Percentiles rank a stretch among this genome's conserved stretches.
Conservation (phyloP, 352 stramenopile genomes). For the Pythium brassicae region DNA sequence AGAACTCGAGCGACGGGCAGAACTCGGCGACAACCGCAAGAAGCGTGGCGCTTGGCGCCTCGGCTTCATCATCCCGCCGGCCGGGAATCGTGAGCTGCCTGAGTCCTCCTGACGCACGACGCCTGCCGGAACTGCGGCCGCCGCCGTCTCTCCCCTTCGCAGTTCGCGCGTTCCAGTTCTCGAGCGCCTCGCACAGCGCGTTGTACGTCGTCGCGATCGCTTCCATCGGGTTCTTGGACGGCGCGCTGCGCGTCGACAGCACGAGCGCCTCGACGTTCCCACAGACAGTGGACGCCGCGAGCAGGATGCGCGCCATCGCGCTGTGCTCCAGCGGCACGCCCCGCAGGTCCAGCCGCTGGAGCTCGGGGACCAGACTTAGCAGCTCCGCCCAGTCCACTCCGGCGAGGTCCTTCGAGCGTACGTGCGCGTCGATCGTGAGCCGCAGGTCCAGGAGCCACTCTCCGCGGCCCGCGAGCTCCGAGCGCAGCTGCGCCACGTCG, state of each 20-base stretch:
- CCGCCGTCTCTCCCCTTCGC: too few species aligned
- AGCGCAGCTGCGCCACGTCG: neutral
- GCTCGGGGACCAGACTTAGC: slow-evolving; percentile 5
- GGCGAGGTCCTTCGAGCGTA: slow-evolving; percentile 5
- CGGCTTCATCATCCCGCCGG: slow-evolving; percentile 9
- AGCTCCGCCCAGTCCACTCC: slow-evolving; percentile 13
- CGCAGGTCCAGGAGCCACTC: slow-evolving; percentile 8
- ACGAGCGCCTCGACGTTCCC: slow-evolving; percentile 13
- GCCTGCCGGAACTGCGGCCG: neutral
- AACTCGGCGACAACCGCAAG: slow-evolving; percentile 7
- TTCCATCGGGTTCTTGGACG: slow-evolving; percentile 1
- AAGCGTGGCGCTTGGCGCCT: slow-evolving; percentile 5
- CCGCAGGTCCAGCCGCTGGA: slow-evolving; percentile 21
- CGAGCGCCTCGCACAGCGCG: slow-evolving; percentile 15
- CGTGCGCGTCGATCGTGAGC: neutral
- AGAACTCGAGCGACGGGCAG: slow-evolving; percentile 18
- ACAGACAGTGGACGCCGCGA: slow-evolving; percentile 8
- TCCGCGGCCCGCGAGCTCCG: slow-evolving; percentile 6
- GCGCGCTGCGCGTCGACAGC: slow-evolving; percentile 11
- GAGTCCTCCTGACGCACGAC: neutral
- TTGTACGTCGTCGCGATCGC: slow-evolving; percentile 2
- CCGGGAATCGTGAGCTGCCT: slow-evolving; percentile 21
- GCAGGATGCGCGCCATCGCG: slow-evolving; percentile 7
- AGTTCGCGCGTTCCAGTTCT: slow-evolving; percentile 5
- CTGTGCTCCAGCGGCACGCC: slow-evolving; percentile 16